Percentiles rank a stretch among this genome's conserved stretches.
Conservation (phyloP, 768 basidiomycete genomes). For the Tricholoma terreum region DNA sequence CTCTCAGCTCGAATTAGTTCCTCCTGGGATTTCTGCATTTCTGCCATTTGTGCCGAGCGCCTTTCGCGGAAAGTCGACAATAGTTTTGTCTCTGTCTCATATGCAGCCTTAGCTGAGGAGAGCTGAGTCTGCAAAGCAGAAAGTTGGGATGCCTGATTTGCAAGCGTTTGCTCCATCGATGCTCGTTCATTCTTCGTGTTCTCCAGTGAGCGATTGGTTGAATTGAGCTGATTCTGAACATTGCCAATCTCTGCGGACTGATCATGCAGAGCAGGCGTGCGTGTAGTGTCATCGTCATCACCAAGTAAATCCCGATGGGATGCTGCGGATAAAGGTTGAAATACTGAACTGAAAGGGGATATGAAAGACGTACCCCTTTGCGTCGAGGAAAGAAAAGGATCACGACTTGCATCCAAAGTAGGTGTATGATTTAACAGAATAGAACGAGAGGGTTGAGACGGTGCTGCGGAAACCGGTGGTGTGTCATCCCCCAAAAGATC, state of each 20-base stretch:
- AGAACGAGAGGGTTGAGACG: constrained; percentile 37
- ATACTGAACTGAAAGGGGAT: neutral
- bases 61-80: constrained; percentile 69
- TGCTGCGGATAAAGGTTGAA: constrained; percentile 7
- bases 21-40: constrained; percentile 67
- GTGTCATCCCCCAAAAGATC: constrained; percentile 58
- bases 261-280: constrained; percentile 56
- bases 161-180: constrained; percentile 60
- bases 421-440: constrained; percentile 22
- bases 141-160: constrained; percentile 70
- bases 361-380: constrained; percentile 25
- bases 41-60: constrained; percentile 58
- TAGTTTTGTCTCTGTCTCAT: constrained; percentile 78
- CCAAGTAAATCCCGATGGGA: constrained; percentile 57
- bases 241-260: constrained; percentile 87
- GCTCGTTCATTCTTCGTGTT: constrained; percentile 63
- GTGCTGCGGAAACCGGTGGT: constrained; percentile 43
- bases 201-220: constrained; percentile 71
- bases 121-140: constrained; percentile 81
- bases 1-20: constrained; percentile 90
- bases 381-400: constrained; percentile 50
- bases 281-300: constrained; percentile 63
- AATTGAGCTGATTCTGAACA: constrained; percentile 77
- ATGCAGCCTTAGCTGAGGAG: constrained; percentile 76
- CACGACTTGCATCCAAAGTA: constrained; percentile 27